phyloP scores from a whole-genome alignment of 495 filamentous ascomycete species.

The Pyronema omphalodes region DNA sequence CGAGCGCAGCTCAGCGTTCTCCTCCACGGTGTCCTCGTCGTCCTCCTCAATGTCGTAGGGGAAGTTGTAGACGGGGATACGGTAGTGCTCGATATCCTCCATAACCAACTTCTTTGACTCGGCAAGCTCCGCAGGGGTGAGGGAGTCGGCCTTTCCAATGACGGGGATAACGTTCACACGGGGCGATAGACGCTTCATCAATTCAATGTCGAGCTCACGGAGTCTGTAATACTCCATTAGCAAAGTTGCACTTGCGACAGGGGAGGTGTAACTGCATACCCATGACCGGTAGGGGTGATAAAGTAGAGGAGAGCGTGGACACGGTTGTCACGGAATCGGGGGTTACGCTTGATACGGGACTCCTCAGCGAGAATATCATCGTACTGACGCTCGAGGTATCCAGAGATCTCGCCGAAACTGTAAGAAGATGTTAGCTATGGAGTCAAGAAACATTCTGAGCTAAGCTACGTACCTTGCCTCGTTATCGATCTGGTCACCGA shows the following conservation, averaged over 20 bases:
- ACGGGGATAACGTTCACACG: slow-evolving; percentile 98
- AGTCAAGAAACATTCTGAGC: not conserved
- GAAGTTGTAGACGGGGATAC: slow-evolving; percentile 99
- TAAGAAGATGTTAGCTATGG: slow-evolving; percentile 19
- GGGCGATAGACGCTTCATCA: slow-evolving; percentile 97
- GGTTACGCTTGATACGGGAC: slow-evolving; percentile 99
- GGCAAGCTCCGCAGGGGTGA: slow-evolving; percentile 88
- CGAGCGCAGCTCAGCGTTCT: slow-evolving; percentile 90
- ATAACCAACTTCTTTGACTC: slow-evolving; percentile 99
- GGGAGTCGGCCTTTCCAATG: slow-evolving; percentile 92
- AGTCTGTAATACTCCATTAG: slow-evolving; percentile 39
- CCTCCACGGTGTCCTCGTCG: slow-evolving; percentile 96
- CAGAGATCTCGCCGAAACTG: slow-evolving; percentile 92
- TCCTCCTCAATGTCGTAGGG: slow-evolving; percentile 99
- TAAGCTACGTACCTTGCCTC: slow-evolving; percentile 62
- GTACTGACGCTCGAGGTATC: slow-evolving; percentile 95
- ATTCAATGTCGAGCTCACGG: slow-evolving; percentile 93
- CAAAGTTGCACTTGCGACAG: not conserved
- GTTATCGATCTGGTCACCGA: slow-evolving; percentile 98
- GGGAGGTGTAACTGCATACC: slow-evolving; percentile 32
- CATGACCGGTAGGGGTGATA: slow-evolving; percentile 95
- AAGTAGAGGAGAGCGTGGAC: slow-evolving; percentile 97
- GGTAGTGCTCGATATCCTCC: slow-evolving; percentile 99
- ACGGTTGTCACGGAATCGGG: slow-evolving; percentile 95
- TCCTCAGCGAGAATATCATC: slow-evolving; percentile 98